Base-by-base conservation (phyloP, 495 filamentous ascomycete species). In the Xylaria palmicola region DNA sequence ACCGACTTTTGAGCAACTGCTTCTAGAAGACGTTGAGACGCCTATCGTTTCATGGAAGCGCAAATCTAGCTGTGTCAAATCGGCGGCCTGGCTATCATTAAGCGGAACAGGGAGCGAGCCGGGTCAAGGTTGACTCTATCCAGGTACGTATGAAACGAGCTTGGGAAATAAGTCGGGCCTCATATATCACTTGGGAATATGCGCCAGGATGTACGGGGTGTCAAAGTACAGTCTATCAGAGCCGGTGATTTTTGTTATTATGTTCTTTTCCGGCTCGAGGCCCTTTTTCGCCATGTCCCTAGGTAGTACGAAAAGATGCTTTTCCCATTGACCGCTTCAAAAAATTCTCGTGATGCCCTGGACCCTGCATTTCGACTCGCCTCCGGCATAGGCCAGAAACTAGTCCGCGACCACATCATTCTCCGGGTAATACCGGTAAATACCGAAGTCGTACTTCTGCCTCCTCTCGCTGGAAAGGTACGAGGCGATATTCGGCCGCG, bases 401-500 rank as follows among this genome's bases (percentile, higher is more conserved):
- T 60, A 41, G 1, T 63, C 62, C 9, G 62, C 19, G 27, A 63
- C 24, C 1, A 77, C 59, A 54, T 87, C 86, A 50, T 87, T 67
- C 76, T 88, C 86, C 20, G 83, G 75, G 67, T 88, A 88, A 64
- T 87, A 72, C 43, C 86, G 72, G 60, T 82, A 90, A 24, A 90
- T 77, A 43, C 86, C 86, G 63, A 65, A 77, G 9, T 68, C 63
- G 66, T 88, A 88, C 48, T 74, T 72, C 68, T 79, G 63, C 62
- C 87, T 62, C 67, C 83, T 75, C 19, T 81, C 73, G 68, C 86
- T 88, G 48, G 68, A 78, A 53, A 90, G 66, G 72, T 90, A 90
- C 53, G 72, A 76, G 72, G 81, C 85, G 55, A 90, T 70, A 1
- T 70, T 74, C n/a, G 78, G 77, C 58, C 79, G 66, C 29, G 76